Evolutionary conservation across 2,329 filamentous ascomycete species (phyloP).

Genomic region (Thelonectria olida): DNA sequence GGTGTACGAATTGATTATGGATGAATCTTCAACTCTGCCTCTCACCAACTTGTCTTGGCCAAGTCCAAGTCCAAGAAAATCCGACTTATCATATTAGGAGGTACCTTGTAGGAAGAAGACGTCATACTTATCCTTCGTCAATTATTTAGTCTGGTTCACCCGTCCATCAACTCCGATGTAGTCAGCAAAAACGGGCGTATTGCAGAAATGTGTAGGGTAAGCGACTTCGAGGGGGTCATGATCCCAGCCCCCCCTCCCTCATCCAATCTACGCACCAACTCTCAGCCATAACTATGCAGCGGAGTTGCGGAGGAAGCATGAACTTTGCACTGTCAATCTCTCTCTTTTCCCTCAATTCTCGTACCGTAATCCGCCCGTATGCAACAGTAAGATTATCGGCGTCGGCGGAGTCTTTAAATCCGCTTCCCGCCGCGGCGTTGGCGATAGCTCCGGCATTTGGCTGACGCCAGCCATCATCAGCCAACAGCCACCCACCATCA

Average conservation of each 20-base stretch:
- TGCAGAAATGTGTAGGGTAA: not conserved
- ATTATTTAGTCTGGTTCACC: too few species aligned
- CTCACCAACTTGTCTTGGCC: too few species aligned
- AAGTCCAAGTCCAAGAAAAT: too few species aligned
- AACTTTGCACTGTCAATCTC: not conserved
- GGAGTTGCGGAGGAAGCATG: conserved; percentile 9
- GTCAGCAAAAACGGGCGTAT: not conserved
- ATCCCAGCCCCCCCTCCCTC: not conserved
- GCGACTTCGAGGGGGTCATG: not conserved
- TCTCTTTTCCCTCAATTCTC: not conserved
- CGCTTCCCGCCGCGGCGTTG: conserved; percentile 1
- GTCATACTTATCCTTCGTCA: too few species aligned
- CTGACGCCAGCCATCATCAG: conserved; percentile 23
- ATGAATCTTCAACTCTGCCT: too few species aligned
- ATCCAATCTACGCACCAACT: too few species aligned
- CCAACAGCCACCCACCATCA: not conserved
- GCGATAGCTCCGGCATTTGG: conserved; percentile 8
- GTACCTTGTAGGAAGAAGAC: too few species aligned
- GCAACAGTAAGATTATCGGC: not conserved
- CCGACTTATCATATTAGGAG: too few species aligned
- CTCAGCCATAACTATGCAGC: not conserved
- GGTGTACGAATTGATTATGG: too few species aligned
- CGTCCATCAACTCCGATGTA: too few species aligned
- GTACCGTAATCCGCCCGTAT: not conserved
- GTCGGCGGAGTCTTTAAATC: conserved; percentile 4